Percentiles rank a stretch among this genome's conserved stretches.
phyloP scores from a whole-genome alignment of 2,329 filamentous ascomycete species.

The Plenodomus biglobosus region DNA sequence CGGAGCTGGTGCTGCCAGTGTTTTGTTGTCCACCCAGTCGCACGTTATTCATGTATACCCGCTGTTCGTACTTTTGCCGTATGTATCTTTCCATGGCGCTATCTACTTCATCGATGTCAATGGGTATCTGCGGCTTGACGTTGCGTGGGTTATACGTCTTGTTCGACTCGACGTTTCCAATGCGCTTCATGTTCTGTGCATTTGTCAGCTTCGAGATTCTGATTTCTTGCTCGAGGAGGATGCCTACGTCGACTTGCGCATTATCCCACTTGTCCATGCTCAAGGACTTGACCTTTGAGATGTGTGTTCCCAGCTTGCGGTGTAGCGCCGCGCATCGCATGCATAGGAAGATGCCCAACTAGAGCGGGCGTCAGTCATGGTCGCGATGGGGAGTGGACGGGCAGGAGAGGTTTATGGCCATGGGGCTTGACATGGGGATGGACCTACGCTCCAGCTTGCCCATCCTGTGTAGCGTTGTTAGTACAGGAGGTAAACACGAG shows the following conservation, averaged over 20 bases:
- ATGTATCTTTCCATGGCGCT: conserved; percentile 95
- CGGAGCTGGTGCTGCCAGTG: conserved; percentile 59
- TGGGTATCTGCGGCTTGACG: conserved; percentile 77
- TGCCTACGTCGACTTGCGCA: conserved; percentile 88
- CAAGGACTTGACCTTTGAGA: conserved; percentile 97
- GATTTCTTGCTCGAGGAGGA: neutral
- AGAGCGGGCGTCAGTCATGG: conserved; percentile 20
- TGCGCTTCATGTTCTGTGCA: conserved; percentile 83
- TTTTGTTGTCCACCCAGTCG: conserved; percentile 54
- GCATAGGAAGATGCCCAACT: conserved; percentile 95
- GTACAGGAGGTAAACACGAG: conserved; percentile 13
- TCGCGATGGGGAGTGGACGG: neutral
- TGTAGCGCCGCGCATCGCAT: conserved; percentile 96
- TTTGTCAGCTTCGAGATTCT: conserved; percentile 14
- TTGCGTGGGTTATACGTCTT: conserved; percentile 85
- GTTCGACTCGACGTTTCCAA: conserved; percentile 85
- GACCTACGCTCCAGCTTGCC: conserved; percentile 91
- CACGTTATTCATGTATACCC: conserved; percentile 49
- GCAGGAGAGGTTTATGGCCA: neutral
- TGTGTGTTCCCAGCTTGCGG: conserved; percentile 94
- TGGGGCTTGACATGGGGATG: neutral
- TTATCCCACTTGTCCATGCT: conserved; percentile 98
- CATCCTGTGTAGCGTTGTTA: conserved; percentile 63
- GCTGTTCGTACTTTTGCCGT: conserved; percentile 84
- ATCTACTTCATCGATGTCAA: conserved; percentile 91